phyloP scores from a whole-genome alignment of 1,284 basidiomycete genomes.

The Marasmius fiardii region DNA sequence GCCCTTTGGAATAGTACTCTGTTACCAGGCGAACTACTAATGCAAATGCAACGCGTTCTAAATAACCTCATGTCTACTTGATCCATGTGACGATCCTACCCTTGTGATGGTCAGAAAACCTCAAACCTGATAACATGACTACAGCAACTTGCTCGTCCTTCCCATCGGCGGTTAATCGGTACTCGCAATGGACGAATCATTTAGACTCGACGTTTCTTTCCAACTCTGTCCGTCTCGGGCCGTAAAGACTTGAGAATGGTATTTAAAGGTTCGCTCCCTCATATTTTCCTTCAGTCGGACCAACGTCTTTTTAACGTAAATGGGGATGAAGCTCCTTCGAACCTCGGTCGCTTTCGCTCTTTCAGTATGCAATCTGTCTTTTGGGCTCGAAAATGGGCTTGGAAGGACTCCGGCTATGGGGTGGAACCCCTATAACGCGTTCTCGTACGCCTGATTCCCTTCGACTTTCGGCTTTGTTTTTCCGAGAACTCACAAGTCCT shows the following conservation, averaged over 20 bases:
- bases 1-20: not conserved
- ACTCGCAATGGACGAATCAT: no score
- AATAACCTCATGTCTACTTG: no score
- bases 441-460: conserved; percentile 27
- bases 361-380: not conserved
- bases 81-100: no score
- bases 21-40: not conserved
- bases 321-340: not conserved
- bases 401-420: conserved; percentile 42
- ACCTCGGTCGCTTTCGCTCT: not conserved
- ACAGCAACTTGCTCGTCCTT: no score
- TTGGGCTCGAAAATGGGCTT: conserved; percentile 31
- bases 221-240: no score
- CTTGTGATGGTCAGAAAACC: no score
- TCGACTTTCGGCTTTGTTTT: not conserved
- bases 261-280: not conserved
- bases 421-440: conserved; percentile 47
- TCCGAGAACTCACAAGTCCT: not conserved
- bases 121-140: no score
- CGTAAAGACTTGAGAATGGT: no score
- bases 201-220: no score
- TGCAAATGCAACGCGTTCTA: no score
- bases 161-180: no score
- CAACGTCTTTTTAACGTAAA: not conserved
- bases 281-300: not conserved